A percentile compares a stretch with the other conserved stretches of the same genome.
These are phyloP conservation scores for Aegilops sharonensis DNA, from an alignment of 176 grass and related monocot species.

Conservation along the genomic window DNA sequence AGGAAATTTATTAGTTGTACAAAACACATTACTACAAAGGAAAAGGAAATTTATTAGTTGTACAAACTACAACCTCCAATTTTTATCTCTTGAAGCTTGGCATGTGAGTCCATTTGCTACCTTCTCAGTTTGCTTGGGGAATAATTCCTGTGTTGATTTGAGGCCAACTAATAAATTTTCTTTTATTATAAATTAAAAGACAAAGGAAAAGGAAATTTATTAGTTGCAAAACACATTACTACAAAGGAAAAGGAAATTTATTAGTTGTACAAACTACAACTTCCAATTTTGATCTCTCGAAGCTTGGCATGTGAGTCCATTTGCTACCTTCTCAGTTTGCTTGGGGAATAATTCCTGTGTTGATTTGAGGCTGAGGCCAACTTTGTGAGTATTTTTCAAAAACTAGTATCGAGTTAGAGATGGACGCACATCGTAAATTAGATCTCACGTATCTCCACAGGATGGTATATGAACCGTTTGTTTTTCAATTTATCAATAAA, in stretches of 20 bases:
- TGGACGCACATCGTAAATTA: neutral
- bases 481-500: neutral
- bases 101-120: neutral
- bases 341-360: conserved; percentile 6
- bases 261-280: neutral
- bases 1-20: neutral
- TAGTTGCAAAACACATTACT: neutral
- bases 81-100: neutral
- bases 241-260: neutral
- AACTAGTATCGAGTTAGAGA: neutral
- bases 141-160: conserved; percentile 4
- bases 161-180: neutral
- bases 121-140: conserved; percentile 14
- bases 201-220: neutral
- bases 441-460: neutral
- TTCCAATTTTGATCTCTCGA: neutral
- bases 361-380: neutral
- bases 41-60: neutral
- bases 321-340: conserved; percentile 4
- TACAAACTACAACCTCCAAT: neutral
- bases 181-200: neutral
- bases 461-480: neutral
- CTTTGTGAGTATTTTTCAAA: neutral
- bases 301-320: neutral
- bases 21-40: no score